A percentile compares a stretch with the other conserved stretches of the same genome.
These are phyloP conservation scores for Coleophoma crateriformis DNA, from an alignment of 2,329 filamentous ascomycete genomes.

Conservation along the genomic window DNA sequence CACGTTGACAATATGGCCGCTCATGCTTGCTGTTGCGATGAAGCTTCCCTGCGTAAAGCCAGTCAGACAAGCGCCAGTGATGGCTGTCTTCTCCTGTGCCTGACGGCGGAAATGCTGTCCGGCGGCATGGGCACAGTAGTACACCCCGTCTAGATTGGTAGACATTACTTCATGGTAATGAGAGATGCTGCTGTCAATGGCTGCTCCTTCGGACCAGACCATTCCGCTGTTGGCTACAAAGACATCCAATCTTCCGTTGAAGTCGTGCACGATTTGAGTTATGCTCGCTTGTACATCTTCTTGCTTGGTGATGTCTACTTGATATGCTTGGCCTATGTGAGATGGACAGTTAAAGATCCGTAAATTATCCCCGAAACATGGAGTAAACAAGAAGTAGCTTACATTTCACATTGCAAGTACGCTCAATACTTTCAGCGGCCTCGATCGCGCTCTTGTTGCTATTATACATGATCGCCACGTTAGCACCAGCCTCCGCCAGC, in stretches of 20 bases:
- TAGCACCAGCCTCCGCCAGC: slow-evolving; percentile 66
- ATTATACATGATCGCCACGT: slow-evolving; percentile 70
- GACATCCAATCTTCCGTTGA: slow-evolving; percentile 69
- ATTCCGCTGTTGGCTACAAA: slow-evolving; percentile 78
- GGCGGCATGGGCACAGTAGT: slow-evolving; percentile 69
- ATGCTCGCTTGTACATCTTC: slow-evolving; percentile 43
- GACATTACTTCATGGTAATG: slow-evolving; percentile 63
- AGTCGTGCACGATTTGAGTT: slow-evolving; percentile 52
- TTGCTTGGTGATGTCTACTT: slow-evolving; percentile 51
- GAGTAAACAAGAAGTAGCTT: slow-evolving; percentile 23
- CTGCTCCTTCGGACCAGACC: slow-evolving; percentile 63
- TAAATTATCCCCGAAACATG: slow-evolving; percentile 2
- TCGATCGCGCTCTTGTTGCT: slow-evolving; percentile 59
- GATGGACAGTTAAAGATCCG: not conserved
- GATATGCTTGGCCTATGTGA: slow-evolving; percentile 49
- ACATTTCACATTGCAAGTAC: slow-evolving; percentile 64
- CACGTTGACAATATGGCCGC: slow-evolving; percentile 71
- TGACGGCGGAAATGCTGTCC: slow-evolving; percentile 66
- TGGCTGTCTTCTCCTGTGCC: slow-evolving; percentile 58
- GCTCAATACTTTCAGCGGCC: slow-evolving; percentile 57
- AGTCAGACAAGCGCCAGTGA: slow-evolving; percentile 55
- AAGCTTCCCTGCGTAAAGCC: slow-evolving; percentile 63
- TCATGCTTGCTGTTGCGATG: slow-evolving; percentile 75
- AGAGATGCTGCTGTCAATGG: slow-evolving; percentile 58
- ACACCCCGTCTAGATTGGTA: slow-evolving; percentile 71